Conservation (phyloP, 805 yeast genomes). For the Candida nitratophila region DNA sequence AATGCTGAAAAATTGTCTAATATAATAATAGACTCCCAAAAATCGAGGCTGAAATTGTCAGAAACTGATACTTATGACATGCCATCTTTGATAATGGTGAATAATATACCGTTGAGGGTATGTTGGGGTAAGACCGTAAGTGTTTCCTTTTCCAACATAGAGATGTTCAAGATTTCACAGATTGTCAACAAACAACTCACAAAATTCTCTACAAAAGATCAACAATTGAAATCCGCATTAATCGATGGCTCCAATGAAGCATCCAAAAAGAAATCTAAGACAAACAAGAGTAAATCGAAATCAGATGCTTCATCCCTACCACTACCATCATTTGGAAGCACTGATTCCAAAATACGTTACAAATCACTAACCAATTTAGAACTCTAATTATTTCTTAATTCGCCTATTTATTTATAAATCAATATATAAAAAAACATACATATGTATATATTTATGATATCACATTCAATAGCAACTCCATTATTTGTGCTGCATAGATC, state of each 20-base stretch:
- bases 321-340: not conserved
- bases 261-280: not conserved
- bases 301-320: too few relatives aligned
- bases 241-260: not conserved
- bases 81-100: conserved; percentile 30
- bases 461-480: too few relatives aligned
- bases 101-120: conserved; percentile 40
- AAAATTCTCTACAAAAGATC: conserved; percentile 40
- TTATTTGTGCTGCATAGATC: conserved; percentile 3
- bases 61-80: not conserved
- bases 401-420: too few relatives aligned
- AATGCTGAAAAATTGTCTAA: conserved; percentile 43
- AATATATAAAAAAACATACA: conserved; percentile 1
- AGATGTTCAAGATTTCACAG: conserved; percentile 38
- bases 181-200: conserved; percentile 48
- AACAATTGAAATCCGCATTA: not conserved
- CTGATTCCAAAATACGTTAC: conserved; percentile 5
- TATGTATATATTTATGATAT: conserved; percentile 1
- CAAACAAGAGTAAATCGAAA: not conserved
- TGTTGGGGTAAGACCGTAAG: conserved; percentile 44
- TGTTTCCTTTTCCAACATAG: conserved; percentile 35
- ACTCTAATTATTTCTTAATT: not conserved
- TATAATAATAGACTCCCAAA: conserved; percentile 8
- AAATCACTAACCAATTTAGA: conserved; percentile 8
- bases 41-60: not conserved